phyloP scores from a whole-genome alignment of 257 asterid genomes.

The Osmanthus fragrans region DNA sequence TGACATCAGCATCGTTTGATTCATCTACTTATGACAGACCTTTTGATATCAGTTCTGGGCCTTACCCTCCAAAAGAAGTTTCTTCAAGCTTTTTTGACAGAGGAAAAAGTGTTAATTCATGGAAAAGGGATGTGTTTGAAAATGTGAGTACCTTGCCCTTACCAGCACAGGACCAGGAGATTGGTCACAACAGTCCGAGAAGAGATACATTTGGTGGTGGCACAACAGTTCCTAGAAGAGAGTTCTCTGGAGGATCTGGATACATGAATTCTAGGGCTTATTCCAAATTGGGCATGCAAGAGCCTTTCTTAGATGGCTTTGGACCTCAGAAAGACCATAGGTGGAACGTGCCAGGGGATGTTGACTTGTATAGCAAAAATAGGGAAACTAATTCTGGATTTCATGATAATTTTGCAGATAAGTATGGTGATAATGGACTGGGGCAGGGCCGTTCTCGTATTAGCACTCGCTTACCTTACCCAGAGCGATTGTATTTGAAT shows the following conservation, averaged over 20 bases:
- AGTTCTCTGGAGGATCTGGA: constrained; percentile 62
- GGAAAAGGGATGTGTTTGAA: constrained; percentile 72
- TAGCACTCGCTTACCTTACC: constrained; percentile 50
- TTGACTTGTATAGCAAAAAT: constrained; percentile 53
- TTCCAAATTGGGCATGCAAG: constrained; percentile 49
- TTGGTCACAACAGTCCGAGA: constrained; percentile 59
- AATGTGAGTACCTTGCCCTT: constrained; percentile 46
- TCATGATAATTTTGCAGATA: constrained; percentile 53
- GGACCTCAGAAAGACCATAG: constrained; percentile 62
- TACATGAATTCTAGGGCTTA: constrained; percentile 52
- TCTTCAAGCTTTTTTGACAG: constrained; percentile 55
- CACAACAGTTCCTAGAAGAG: constrained; percentile 61
- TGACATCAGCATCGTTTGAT: constrained; percentile 52
- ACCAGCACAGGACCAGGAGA: constrained; percentile 54
- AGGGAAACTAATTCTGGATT: constrained; percentile 62
- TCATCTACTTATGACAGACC: constrained; percentile 49
- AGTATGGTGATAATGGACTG: constrained; percentile 68
- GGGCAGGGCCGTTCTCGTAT: constrained; percentile 53
- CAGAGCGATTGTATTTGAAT: constrained; percentile 59
- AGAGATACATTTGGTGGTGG: constrained; percentile 60
- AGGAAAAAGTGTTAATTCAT: constrained; percentile 58
- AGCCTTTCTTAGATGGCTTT: constrained; percentile 65
- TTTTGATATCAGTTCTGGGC: constrained; percentile 57
- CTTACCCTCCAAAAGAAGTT: constrained; percentile 55
- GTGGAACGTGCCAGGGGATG: constrained; percentile 64